These are phyloP conservation scores for Magnaporthiopsis incrustans DNA, from an alignment of 2,329 filamentous ascomycete species.

Conservation along the genomic window DNA sequence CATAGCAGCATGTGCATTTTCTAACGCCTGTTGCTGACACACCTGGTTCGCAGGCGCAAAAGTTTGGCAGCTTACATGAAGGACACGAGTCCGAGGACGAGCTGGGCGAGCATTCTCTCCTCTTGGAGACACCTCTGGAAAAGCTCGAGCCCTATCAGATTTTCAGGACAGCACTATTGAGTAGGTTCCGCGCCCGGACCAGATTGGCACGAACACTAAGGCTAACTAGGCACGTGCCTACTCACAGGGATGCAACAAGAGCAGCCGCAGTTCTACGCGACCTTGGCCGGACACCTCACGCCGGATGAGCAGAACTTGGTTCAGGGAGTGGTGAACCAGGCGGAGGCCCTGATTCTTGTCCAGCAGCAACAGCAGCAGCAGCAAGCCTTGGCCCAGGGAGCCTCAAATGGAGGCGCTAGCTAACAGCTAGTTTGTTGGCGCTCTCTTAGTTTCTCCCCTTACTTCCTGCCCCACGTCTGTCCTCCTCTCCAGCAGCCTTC, in stretches of 20 bases:
- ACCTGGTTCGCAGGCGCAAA: slow-evolving; percentile 54
- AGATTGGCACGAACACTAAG: neutral
- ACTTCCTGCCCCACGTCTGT: no score
- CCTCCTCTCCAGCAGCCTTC: no score
- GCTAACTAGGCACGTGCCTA: slow-evolving; percentile 20
- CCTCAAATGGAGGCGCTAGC: slow-evolving; percentile 13
- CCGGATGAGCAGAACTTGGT: slow-evolving; percentile 76
- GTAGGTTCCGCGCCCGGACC: slow-evolving; percentile 45
- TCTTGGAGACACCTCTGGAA: slow-evolving; percentile 88
- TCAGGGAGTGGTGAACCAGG: slow-evolving; percentile 68
- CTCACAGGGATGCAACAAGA: slow-evolving; percentile 73
- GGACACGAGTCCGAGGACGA: slow-evolving; percentile 71
- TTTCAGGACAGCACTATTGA: slow-evolving; percentile 74
- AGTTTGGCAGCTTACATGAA: slow-evolving; percentile 61
- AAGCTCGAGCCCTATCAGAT: slow-evolving; percentile 90
- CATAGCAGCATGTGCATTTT: slow-evolving; percentile 5
- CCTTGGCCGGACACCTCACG: slow-evolving; percentile 68
- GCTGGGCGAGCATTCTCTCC: slow-evolving; percentile 82
- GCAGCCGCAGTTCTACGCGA: slow-evolving; percentile 81
- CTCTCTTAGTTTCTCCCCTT: no score
- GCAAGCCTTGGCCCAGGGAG: slow-evolving; percentile 16
- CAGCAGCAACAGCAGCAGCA: slow-evolving; percentile 25
- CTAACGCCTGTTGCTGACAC: slow-evolving; percentile 16
- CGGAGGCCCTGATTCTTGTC: slow-evolving; percentile 40
- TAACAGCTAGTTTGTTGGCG: slow-evolving; percentile 4